A percentile compares a stretch with the other conserved stretches of the same genome.
These are phyloP conservation scores for Ustilago xerochloae DNA, from an alignment of 1,284 basidiomycete genomes.

Conservation along the genomic window DNA sequence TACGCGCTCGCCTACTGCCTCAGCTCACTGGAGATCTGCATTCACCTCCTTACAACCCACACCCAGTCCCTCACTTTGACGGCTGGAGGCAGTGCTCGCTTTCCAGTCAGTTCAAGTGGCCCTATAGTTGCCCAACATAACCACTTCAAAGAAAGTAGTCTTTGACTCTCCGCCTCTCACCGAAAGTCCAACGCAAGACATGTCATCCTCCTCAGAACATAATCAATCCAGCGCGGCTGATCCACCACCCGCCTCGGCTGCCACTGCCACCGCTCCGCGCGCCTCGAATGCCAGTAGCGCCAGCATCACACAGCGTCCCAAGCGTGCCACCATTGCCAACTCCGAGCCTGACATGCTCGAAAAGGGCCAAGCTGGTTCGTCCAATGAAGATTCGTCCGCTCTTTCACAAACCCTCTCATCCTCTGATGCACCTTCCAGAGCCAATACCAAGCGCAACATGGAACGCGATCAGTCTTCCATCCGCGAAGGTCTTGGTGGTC, in stretches of 20 bases:
- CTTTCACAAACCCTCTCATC: constrained; percentile 20
- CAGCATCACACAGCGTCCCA: constrained; percentile 40
- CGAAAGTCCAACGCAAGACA: constrained; percentile 5
- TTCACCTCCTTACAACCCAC: background rate
- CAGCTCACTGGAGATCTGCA: background rate
- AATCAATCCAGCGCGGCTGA: background rate
- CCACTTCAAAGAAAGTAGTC: constrained; percentile 16
- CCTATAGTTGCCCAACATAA: constrained; percentile 8
- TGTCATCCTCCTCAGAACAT: constrained; percentile 26
- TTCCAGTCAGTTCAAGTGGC: constrained; percentile 3
- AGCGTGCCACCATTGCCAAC: constrained; percentile 39
- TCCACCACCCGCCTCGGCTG: background rate
- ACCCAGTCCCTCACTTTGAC: background rate
- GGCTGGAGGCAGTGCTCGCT: constrained; percentile 1
- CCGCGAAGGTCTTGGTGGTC: constrained; percentile 38
- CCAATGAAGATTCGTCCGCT: constrained; percentile 32
- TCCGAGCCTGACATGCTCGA: constrained; percentile 47
- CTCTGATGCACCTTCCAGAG: constrained; percentile 14
- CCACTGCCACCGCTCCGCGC: background rate
- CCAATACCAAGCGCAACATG: constrained; percentile 16
- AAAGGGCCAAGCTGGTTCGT: constrained; percentile 30
- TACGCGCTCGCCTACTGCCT: background rate
- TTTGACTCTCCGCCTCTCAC: constrained; percentile 9
- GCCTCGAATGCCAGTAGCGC: background rate
- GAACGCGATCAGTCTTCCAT: constrained; percentile 37